These are phyloP conservation scores for Blastobotrys proliferans DNA, from an alignment of 1,139 yeast species.

Conservation along the genomic window DNA sequence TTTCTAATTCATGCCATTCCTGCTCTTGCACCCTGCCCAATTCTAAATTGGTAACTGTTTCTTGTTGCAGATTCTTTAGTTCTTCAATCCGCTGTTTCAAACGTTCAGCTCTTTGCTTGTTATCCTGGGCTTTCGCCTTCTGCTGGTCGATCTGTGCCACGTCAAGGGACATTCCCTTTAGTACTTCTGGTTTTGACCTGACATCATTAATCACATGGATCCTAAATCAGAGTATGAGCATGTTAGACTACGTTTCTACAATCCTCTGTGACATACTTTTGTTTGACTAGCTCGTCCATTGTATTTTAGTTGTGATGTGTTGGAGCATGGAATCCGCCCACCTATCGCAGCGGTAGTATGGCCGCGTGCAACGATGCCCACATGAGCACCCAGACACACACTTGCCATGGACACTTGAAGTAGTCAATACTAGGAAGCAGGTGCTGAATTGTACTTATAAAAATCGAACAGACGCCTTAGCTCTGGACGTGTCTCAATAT, in stretches of 20 bases:
- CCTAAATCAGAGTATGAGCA: too few species aligned
- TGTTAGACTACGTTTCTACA: too few species aligned
- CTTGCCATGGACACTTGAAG: too few species aligned
- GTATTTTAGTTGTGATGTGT: not conserved
- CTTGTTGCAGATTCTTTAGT: slow-evolving; percentile 26
- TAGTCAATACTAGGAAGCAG: too few species aligned
- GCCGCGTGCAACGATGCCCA: not conserved
- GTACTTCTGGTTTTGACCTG: slow-evolving; percentile 12
- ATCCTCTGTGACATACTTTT: not conserved
- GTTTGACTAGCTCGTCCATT: slow-evolving; percentile 8
- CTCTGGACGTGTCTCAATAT: not conserved
- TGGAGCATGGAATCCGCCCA: not conserved
- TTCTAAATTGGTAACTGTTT: slow-evolving; percentile 15
- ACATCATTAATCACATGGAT: slow-evolving; percentile 21
- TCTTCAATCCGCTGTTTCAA: slow-evolving; percentile 18
- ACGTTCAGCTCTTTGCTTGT: slow-evolving; percentile 22
- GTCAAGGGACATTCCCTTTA: slow-evolving; percentile 20
- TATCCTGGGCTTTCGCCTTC: slow-evolving; percentile 19
- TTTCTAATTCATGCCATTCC: slow-evolving; percentile 33
- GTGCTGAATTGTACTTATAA: too few species aligned
- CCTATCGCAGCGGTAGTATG: not conserved
- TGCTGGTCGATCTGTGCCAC: slow-evolving; percentile 13
- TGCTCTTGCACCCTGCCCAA: slow-evolving; percentile 22
- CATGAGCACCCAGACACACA: too few species aligned
- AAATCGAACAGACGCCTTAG: too few species aligned